Evolutionary conservation across 2,329 filamentous ascomycete genomes (phyloP).

Genomic region (Passalora sequoiae): DNA sequence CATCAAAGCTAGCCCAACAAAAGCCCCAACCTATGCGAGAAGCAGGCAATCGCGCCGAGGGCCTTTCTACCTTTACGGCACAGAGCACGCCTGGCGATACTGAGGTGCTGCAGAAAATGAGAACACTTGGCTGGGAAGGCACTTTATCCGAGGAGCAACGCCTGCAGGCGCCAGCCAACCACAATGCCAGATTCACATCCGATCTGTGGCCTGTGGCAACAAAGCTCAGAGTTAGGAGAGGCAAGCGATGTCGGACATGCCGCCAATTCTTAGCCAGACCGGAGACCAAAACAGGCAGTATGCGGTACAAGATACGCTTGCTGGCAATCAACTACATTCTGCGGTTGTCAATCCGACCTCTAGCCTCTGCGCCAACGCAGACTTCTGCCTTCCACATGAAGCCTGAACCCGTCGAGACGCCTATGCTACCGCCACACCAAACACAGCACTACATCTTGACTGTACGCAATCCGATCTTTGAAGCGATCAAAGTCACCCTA

Average conservation of each 20-base stretch:
- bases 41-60: constrained; percentile 64
- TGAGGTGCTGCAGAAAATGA: constrained; percentile 51
- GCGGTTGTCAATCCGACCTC: constrained; percentile 65
- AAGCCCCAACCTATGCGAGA: constrained; percentile 75
- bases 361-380: constrained; percentile 29
- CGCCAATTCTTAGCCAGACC: constrained; percentile 94
- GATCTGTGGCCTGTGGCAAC: constrained; percentile 77
- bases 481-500: constrained; percentile 78
- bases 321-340: constrained; percentile 83
- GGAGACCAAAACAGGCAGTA: constrained; percentile 77
- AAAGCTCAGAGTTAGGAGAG: constrained; percentile 82
- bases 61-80: constrained; percentile 53
- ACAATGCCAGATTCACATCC: constrained; percentile 58
- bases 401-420: constrained; percentile 14
- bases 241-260: constrained; percentile 87
- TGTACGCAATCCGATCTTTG: constrained; percentile 90
- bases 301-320: constrained; percentile 85
- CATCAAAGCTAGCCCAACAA: constrained; percentile 60
- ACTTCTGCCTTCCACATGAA: constrained; percentile 25
- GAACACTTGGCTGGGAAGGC: constrained; percentile 60
- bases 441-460: constrained; percentile 77
- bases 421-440: constrained; percentile 38
- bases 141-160: constrained; percentile 55
- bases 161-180: constrained; percentile 44
- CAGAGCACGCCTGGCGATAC: constrained; percentile 39